Evolutionary conservation across 2,329 filamentous ascomycete species (phyloP), one percentile per base, ranked within the genome.

Genomic region (Fusarium nurragi): DNA sequence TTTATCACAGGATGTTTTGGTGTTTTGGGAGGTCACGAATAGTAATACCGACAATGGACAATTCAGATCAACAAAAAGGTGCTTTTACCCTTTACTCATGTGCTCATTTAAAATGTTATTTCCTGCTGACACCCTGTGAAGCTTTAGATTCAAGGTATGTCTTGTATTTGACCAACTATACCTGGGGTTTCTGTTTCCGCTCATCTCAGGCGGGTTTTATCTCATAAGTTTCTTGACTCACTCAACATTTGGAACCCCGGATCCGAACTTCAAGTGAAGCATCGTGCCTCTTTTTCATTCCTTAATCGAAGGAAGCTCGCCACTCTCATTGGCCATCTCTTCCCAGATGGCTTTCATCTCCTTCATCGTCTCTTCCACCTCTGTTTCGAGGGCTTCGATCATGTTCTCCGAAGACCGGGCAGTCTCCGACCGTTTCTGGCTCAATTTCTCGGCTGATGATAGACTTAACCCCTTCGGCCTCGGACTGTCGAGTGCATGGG

Each of bases 51-150:
- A 56, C 54, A 60, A 64, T 59, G 63, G 54, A 59, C 61, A 71
- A 26, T 47, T 57, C 56, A 65, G 54, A 49, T 61, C 56, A 60
- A 60, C 54, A 54, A 65, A 69, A 75, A 75, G 73, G 74, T 76
- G 74, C 74, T 72, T 70, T 71, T 67, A 64, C 71, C 68, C 71
- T 71, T 65, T 62, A 61, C 55, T 64, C 45, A 54, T 57, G 58
- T 72, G 64, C 58, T 58, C 53, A 49, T 59, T 60, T 47, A 53
- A 67, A 54, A 72, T 46, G 30, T 69, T 56, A 65, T 63, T 52
- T 66, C 60, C 50, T 70, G 72, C 73, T 75, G 73, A 75, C 73
- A 72, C 66, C 37, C 28, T 45, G 51, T 54, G 39, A 62, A 71
- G 44, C 57, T 67, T 30, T 60, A 66, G 67, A 58, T 54, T 12